Percentiles rank a stretch among this genome's conserved stretches.
phyloP scores from a whole-genome alignment of 495 filamentous ascomycete genomes.

The Neurospora sp. region DNA sequence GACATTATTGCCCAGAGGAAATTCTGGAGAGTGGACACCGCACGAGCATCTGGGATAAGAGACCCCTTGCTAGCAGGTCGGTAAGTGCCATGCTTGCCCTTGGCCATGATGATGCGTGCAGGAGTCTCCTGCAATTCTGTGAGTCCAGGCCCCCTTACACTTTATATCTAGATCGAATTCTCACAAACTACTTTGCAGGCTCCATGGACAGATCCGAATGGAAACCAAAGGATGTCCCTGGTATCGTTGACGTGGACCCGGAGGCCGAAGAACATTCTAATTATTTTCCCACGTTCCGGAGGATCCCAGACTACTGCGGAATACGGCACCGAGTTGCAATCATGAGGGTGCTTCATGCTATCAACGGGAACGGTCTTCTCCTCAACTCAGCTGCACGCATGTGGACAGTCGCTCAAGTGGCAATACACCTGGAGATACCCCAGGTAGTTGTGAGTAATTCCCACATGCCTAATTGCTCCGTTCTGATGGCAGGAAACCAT shows the following conservation, averaged over 20 bases:
- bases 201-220: conserved; percentile 5
- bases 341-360: conserved; percentile 44
- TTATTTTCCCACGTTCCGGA: conserved; percentile 16
- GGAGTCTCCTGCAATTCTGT: conserved; percentile 3
- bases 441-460: conserved; percentile 24
- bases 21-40: conserved; percentile 3
- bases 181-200: conserved; percentile 3
- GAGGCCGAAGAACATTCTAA: background rate
- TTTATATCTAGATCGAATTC: background rate
- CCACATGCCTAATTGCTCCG: too few relatives aligned
- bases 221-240: conserved; percentile 6
- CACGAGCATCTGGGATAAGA: background rate
- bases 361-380: conserved; percentile 38
- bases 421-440: conserved; percentile 46
- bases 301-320: conserved; percentile 46
- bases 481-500: background rate
- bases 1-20: conserved; percentile 25
- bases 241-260: conserved; percentile 10
- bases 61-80: conserved; percentile 16
- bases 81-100: conserved; percentile 16
- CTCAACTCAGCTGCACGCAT: conserved; percentile 57
- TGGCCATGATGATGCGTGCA: conserved; percentile 28
- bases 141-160: background rate
- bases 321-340: conserved; percentile 52
- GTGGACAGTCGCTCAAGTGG: conserved; percentile 52